Conservation (phyloP, 2,329 filamentous ascomycete species). For the Stagonosporopsis rhizophila region DNA sequence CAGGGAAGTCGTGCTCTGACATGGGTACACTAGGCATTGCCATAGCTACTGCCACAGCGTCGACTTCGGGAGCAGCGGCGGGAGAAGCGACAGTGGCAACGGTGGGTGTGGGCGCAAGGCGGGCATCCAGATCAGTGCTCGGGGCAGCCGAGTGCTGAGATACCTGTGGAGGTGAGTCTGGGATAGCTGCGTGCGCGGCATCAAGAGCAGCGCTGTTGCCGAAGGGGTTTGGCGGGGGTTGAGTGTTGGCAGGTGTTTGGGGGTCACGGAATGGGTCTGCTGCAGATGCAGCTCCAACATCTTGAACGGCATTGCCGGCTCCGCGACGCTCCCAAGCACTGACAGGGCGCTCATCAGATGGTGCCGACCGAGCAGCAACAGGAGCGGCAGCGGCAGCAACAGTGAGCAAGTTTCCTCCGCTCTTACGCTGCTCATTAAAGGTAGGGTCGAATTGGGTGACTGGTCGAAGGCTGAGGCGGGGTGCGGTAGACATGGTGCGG, state of each 20-base stretch:
- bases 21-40: slow-evolving; percentile 40
- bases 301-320: slow-evolving; percentile 50
- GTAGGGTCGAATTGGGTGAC: slow-evolving; percentile 83
- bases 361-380: slow-evolving; percentile 20
- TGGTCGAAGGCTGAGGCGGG: slow-evolving; percentile 84
- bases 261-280: slow-evolving; percentile 73
- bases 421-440: slow-evolving; percentile 57
- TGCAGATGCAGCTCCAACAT: slow-evolving; percentile 45
- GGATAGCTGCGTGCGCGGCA: slow-evolving; percentile 38
- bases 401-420: slow-evolving; percentile 45
- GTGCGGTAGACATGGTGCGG: slow-evolving; percentile 65
- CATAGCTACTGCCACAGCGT: slow-evolving; percentile 47
- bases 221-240: slow-evolving; percentile 64
- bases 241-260: slow-evolving; percentile 45
- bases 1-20: slow-evolving; percentile 22
- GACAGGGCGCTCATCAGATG: slow-evolving; percentile 26
- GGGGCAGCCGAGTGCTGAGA: slow-evolving; percentile 34
- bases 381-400: slow-evolving; percentile 41
- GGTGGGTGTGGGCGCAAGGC: background rate
- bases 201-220: slow-evolving; percentile 49
- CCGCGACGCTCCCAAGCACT: slow-evolving; percentile 52
- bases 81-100: background rate
- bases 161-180: slow-evolving; percentile 34
- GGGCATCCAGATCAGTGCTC: slow-evolving; percentile 38
- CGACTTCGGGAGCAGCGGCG: slow-evolving; percentile 38